Conservation (phyloP, 2,329 filamentous ascomycete species). For the Chrysoporthe deuterocubensis region DNA sequence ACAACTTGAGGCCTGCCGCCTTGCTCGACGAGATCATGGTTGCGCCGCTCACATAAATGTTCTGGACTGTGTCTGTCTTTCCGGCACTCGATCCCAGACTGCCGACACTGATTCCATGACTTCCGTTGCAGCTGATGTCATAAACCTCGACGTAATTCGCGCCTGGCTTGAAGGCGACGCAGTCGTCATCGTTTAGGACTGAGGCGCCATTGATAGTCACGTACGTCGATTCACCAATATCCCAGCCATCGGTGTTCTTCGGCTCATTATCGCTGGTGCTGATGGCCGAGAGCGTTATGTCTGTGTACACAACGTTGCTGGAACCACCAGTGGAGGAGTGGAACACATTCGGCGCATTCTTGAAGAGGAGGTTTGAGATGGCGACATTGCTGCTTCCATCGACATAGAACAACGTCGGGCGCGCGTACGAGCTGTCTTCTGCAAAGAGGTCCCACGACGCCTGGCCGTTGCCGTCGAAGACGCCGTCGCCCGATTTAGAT, state of each 20-base stretch:
- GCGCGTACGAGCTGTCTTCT: constrained; percentile 40
- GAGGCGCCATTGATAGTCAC: constrained; percentile 42
- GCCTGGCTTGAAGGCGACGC: constrained; percentile 49
- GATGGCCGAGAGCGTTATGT: constrained; percentile 43
- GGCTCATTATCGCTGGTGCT: constrained; percentile 43
- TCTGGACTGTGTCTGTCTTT: constrained; percentile 45
- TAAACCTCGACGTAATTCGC: constrained; percentile 44
- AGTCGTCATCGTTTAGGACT: constrained; percentile 49
- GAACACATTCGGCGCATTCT: constrained; percentile 52
- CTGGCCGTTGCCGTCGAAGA: constrained; percentile 53
- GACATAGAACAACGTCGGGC: constrained; percentile 48
- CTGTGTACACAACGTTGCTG: constrained; percentile 41
- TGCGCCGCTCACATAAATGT: constrained; percentile 46
- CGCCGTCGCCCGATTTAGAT: constrained; percentile 44
- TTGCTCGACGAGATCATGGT: constrained; percentile 32
- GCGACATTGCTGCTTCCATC: constrained; percentile 42
- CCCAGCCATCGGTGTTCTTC: constrained; percentile 50
- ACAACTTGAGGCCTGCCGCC: constrained; percentile 36
- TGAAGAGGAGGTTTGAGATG: constrained; percentile 42
- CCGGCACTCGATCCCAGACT: constrained; percentile 44
- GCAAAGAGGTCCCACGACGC: constrained; percentile 47
- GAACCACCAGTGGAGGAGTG: constrained; percentile 43
- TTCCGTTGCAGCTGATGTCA: constrained; percentile 48
- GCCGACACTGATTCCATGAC: constrained; percentile 52
- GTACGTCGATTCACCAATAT: constrained; percentile 42